Evolutionary conservation across 2,329 filamentous ascomycete species (phyloP), one percentile per base, ranked within the genome.

Genomic region (Coniella lustricola): DNA sequence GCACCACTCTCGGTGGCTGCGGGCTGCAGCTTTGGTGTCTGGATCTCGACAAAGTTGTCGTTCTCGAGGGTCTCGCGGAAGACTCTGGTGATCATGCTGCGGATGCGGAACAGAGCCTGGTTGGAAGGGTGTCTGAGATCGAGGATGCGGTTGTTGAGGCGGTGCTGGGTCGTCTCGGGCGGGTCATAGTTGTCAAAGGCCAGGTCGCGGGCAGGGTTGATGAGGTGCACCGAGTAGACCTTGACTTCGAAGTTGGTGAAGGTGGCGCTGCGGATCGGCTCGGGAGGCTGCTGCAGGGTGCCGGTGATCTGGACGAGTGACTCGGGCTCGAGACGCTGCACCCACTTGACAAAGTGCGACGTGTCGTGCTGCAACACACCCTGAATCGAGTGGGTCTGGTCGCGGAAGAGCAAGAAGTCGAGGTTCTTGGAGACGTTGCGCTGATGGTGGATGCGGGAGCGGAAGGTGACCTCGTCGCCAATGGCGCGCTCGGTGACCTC

Each of bases 1-100:
- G 90, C 84, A 40, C 90, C 90, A 40, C 87, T 95, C 66, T 96
- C 90, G 1, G 90, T 95, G 1, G 90, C 90, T 12, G 86, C 84
- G 2, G 88, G 87, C 70, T 95, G 89, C 37, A 96, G 73, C 68
- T 95, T 96, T 2, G 90, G 90, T 0, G 89, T 95, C 63, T 95
- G 89, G 52, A 96, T 95, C 66, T 96, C 90, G 51, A 95, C 84
- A 63, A 96, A 96, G 14, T 82, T 84, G 54, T 84, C 74, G 2
- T 76, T 73, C 56, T 91, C 85, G 1, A 96, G 76, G 2, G 84
- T 81, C 9, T 76, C 67, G 42, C 90, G 85, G 75, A 95, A 96
- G 21, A 86, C 75, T 58, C 85, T 85, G 57, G 85, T 84, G 49
- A 95, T 81, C 21, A 81, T 84, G 4, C 89, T 85, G 56, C 93